Evolutionary conservation across 305 asterid genomes (phyloP), one percentile per base, ranked within the genome.

Genomic region (Solanum aculeatissimum): DNA sequence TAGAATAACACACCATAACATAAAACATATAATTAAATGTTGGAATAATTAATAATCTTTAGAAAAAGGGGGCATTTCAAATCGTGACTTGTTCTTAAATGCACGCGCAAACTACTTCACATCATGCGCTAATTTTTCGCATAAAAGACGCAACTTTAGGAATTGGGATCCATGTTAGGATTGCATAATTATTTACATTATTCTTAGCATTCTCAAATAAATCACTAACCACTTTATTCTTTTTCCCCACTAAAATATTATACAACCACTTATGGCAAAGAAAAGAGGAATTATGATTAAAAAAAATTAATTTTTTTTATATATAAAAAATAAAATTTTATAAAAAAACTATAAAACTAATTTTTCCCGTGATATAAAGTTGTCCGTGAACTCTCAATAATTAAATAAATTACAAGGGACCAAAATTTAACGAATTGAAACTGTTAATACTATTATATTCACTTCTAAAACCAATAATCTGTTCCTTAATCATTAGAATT

Each of bases 401-500:
- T 23, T 23, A 58, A 81, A 15, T 66, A 69, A 62, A 71, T 29
- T n/a, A 70, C 57, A 68, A 63, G 84, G 60, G 27, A 54, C 54
- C 77, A 51, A 27, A 63, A 54, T 10, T 69, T 83, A 38, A 77
- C 53, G 82, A 77, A 49, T 77, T 14, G 45, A 77, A 77, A 18
- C 38, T 68, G 42, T 27, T 21, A 55, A 18, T n/a, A 9, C 70
- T 69, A 32, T 42, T 55, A 58, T 80, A 75, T 65, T 43, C 40
- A 38, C 54, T 57, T 12, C 80, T 18, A 42, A 82, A 86, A 35
- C 89, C 83, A 86, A 89, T 87, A 86, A 85, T 89, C 79, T 85
- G 82, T 74, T 78, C 42, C 77, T 87, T 81, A 88, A 91, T 91
- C 90, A 89, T 91, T 88, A 83, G 90, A 68, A 63, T 80, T 86